Percentiles rank a stretch among this genome's conserved stretches.
These are phyloP conservation scores for Lagenaria siceraria DNA, from an alignment of 306 rosid genomes.

Conservation along the genomic window DNA sequence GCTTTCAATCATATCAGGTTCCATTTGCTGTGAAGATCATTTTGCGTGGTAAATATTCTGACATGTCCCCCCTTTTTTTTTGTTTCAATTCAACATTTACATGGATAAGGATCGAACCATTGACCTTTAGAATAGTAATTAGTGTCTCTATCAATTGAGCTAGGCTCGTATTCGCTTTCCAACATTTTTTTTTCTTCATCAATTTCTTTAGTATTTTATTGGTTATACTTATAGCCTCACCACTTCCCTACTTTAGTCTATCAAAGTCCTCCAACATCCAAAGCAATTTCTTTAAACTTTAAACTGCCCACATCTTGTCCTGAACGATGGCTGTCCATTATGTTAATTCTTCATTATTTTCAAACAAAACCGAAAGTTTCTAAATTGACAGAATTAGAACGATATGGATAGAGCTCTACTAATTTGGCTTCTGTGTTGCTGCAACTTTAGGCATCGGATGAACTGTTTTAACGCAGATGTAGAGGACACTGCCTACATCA, in stretches of 20 bases:
- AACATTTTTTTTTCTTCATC: too few relatives aligned
- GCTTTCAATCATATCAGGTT: conserved; percentile 53
- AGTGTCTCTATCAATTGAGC: too few relatives aligned
- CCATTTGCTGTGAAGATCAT: conserved; percentile 87
- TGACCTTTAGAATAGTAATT: too few relatives aligned
- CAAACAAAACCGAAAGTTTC: background rate
- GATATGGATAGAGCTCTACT: background rate
- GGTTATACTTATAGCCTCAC: too few relatives aligned
- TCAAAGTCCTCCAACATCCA: background rate
- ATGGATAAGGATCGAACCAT: too few relatives aligned
- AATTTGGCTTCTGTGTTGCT: conserved; percentile 5
- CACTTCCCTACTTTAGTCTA: background rate
- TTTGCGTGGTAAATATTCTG: conserved; percentile 37
- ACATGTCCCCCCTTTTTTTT: too few relatives aligned
- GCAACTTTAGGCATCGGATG: conserved; percentile 74
- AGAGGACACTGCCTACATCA: conserved; percentile 50
- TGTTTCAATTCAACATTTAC: too few relatives aligned
- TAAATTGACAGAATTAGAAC: background rate
- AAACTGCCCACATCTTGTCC: background rate
- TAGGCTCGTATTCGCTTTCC: too few relatives aligned
- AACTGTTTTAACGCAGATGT: conserved; percentile 60
- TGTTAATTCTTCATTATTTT: background rate
- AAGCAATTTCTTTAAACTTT: background rate
- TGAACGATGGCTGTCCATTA: background rate
- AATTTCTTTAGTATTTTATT: too few relatives aligned